Evolutionary conservation across 176 grass and related monocot species (phyloP).

Genomic region (Saccharum officinarum): DNA sequence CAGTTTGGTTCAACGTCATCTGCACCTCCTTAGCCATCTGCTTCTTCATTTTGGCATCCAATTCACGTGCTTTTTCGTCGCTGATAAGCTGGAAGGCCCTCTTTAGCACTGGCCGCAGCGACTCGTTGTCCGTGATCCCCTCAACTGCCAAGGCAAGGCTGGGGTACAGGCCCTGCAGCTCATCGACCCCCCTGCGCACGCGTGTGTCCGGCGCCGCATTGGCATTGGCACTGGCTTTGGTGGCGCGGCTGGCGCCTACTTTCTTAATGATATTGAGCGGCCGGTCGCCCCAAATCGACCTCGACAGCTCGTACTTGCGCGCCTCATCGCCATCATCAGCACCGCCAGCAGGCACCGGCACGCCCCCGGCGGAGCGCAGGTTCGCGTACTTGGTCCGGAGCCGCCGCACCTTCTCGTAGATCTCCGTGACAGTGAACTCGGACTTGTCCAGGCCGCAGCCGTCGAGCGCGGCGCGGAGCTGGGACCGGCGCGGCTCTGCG

Average conservation of each 20-base stretch:
- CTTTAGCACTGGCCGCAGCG: not conserved
- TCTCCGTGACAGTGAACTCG: conserved; percentile 8
- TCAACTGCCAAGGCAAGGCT: not conserved
- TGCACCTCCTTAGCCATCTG: not conserved
- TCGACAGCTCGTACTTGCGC: not conserved
- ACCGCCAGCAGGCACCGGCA: not conserved
- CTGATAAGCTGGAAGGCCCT: not conserved
- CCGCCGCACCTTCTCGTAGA: conserved; percentile 38
- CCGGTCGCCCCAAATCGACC: not conserved
- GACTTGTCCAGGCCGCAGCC: not conserved
- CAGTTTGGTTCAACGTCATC: not conserved
- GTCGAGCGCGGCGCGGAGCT: not conserved
- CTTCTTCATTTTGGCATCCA: conserved; percentile 25
- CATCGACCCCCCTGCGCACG: not conserved
- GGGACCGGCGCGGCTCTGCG: not conserved
- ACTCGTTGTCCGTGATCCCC: not conserved
- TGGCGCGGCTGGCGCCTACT: not conserved
- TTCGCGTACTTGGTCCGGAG: not conserved
- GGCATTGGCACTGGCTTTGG: not conserved
- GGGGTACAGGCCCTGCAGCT: conserved; percentile 10
- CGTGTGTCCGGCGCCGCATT: not conserved
- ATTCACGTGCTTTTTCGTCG: not conserved
- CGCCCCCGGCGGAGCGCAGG: not conserved
- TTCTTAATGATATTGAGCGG: not conserved
- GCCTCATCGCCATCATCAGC: not conserved